These are phyloP conservation scores for Mortierella sp. DNA, from an alignment of 371 early-diverging fungal genomes.

Conservation along the genomic window DNA sequence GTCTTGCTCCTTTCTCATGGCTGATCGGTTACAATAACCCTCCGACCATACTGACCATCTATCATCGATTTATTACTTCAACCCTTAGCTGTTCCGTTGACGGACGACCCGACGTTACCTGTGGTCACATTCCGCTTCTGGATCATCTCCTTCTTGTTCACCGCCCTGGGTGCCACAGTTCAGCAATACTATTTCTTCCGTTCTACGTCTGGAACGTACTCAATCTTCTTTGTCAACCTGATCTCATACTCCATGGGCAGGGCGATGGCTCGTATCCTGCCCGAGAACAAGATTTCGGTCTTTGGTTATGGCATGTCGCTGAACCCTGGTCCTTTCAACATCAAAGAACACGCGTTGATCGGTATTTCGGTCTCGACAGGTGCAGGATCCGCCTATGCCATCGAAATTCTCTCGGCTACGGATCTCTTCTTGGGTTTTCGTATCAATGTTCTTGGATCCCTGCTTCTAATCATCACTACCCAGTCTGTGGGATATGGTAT, in stretches of 20 bases:
- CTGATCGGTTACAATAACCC: no score
- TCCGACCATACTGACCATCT: no score
- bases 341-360: slow-evolving; percentile 65
- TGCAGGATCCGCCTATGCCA: slow-evolving; percentile 50
- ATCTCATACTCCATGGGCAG: slow-evolving; percentile 53
- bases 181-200: slow-evolving; percentile 58
- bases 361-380: slow-evolving; percentile 53
- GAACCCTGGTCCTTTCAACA: slow-evolving; percentile 65
- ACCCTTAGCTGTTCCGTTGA: slow-evolving; percentile 60
- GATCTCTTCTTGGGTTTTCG: slow-evolving; percentile 61
- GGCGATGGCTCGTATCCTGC: slow-evolving; percentile 39
- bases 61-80: no score
- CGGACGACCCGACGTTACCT: slow-evolving; percentile 68
- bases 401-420: slow-evolving; percentile 66
- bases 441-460: slow-evolving; percentile 58
- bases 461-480: slow-evolving; percentile 64
- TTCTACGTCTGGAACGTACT: slow-evolving; percentile 45
- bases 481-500: slow-evolving; percentile 56
- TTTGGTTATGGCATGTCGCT: slow-evolving; percentile 24
- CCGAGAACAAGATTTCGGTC: slow-evolving; percentile 29
- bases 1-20: no score
- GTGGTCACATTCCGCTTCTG: slow-evolving; percentile 77
- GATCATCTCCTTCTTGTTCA: slow-evolving; percentile 73
- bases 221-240: slow-evolving; percentile 54
- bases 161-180: slow-evolving; percentile 70